These are phyloP conservation scores for Pseudozyma hubeiensis DNA, from an alignment of 1,284 basidiomycete genomes.

Conservation along the genomic window DNA sequence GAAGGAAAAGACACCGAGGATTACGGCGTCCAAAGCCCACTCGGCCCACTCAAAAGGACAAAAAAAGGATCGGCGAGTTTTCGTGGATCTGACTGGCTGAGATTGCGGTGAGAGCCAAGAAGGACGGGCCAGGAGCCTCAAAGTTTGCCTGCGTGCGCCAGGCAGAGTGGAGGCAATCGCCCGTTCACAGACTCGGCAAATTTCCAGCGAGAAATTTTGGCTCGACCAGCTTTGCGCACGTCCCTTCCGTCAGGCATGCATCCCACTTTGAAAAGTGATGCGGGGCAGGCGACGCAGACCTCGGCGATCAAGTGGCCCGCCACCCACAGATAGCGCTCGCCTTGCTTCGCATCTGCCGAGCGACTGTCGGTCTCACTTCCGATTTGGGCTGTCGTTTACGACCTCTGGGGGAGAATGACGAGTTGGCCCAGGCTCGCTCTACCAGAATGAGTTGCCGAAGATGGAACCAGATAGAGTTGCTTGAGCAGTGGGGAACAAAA, in stretches of 20 bases:
- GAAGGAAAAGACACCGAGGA: conserved; percentile 24
- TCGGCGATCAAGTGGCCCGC: conserved; percentile 7
- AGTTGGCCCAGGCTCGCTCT: too few relatives aligned
- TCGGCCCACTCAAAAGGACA: too few relatives aligned
- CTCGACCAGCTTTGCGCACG: neutral
- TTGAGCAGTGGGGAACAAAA: too few relatives aligned
- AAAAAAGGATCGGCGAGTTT: conserved; percentile 18
- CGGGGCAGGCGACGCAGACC: conserved; percentile 4
- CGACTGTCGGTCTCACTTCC: neutral
- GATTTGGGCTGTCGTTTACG: too few relatives aligned
- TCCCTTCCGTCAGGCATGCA: neutral
- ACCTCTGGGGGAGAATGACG: too few relatives aligned
- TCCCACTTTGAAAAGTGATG: neutral
- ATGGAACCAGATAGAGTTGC: too few relatives aligned
- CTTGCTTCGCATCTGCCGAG: neutral
- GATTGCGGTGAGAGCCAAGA: neutral
- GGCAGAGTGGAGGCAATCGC: neutral
- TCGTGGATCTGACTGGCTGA: conserved; percentile 22
- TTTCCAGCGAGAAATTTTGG: neutral
- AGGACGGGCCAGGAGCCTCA: neutral
- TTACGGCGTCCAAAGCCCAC: conserved; percentile 13
- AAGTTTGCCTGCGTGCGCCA: neutral
- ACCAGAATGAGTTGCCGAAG: too few relatives aligned
- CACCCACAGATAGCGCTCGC: neutral
- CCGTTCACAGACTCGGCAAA: conserved; percentile 8